Base-by-base conservation (phyloP, 305 asterid genomes). In the Fraxinus dipetala region DNA sequence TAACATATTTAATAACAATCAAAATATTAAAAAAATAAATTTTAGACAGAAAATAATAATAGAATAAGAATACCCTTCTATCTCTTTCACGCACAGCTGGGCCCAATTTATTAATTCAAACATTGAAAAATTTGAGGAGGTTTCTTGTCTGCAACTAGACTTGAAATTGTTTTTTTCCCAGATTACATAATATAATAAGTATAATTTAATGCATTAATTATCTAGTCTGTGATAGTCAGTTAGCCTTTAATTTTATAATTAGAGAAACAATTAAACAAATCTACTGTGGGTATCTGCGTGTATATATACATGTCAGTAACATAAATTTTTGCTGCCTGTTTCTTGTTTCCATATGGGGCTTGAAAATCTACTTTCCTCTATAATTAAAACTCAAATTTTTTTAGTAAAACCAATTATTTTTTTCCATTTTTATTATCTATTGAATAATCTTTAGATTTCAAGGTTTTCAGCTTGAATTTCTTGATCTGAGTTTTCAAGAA, bases 341-440 rank as follows among this genome's bases (percentile, higher is more conserved):
- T 54, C 84, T 87, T 88, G 89, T 87, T 86, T 83, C 86, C 87
- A 83, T 87, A 87, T 86, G 79, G 83, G 87, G 85, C 81, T 81
- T 83, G 79, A 78, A 87, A 61, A 28, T 67, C 85, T 67, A 72
- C 72, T 20, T 30, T 76, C 77, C 48, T 80, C 61, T 81, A 69
- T 18, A 11, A 67, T 67, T 63, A 24, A 69, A 69, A 20, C 72
- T 69, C 36, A 24, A 22, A 65, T 7, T 8, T 65, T 9, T 65
- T 69, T 30, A 11, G 32, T 13, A 4, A 69, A 67, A 69, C 5
- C 74, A 67, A 9, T 8, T 9, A 67, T 79, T 69, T 8, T 40
- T 24, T 81, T 79, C 31, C 18, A 18, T 81, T 18, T 79, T 45
- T 83, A 82, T 78, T 87, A n/a, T 83, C 38, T 28, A 30, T 28